These are phyloP conservation scores for Neofusicoccum umdonicola DNA, from an alignment of 2,329 filamentous ascomycete genomes.

Conservation along the genomic window DNA sequence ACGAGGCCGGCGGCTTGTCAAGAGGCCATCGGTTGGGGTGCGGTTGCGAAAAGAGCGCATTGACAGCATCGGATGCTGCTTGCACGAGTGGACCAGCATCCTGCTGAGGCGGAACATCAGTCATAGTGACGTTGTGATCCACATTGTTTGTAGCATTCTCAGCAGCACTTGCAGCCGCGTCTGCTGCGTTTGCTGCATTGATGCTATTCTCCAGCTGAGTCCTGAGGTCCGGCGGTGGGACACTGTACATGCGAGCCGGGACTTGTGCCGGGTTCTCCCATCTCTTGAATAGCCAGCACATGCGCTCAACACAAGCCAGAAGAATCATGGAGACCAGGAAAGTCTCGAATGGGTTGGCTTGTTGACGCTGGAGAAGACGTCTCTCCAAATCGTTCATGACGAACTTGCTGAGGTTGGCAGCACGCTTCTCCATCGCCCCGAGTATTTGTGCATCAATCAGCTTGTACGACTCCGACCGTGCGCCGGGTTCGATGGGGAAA, in stretches of 20 bases:
- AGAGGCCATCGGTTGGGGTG: constrained; percentile 49
- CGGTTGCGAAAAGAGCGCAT: constrained; percentile 4
- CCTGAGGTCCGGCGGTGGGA: constrained; percentile 18
- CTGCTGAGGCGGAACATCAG: neutral
- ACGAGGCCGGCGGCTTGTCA: constrained; percentile 50
- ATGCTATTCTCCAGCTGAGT: constrained; percentile 12
- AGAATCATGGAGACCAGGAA: constrained; percentile 60
- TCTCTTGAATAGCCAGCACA: constrained; percentile 56
- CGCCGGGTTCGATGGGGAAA: constrained; percentile 21
- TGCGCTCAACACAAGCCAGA: constrained; percentile 59
- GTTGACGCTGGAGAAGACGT: constrained; percentile 57
- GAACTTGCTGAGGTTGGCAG: constrained; percentile 50
- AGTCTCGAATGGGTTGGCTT: constrained; percentile 57
- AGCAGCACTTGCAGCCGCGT: neutral
- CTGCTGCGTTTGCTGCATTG: constrained; percentile 1
- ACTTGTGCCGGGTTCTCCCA: constrained; percentile 43
- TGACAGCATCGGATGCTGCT: neutral
- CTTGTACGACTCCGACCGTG: constrained; percentile 44
- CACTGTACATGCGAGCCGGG: constrained; percentile 19
- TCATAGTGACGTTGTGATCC: constrained; percentile 4
- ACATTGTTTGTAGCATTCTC: neutral
- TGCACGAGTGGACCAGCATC: neutral
- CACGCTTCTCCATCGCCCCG: constrained; percentile 55
- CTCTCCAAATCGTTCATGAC: constrained; percentile 61
- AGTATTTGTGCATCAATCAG: constrained; percentile 55